Percentiles rank a stretch among this genome's conserved stretches.
Evolutionary conservation across 2,329 filamentous ascomycete species (phyloP).

Genomic region (Ophiostoma sp.): DNA sequence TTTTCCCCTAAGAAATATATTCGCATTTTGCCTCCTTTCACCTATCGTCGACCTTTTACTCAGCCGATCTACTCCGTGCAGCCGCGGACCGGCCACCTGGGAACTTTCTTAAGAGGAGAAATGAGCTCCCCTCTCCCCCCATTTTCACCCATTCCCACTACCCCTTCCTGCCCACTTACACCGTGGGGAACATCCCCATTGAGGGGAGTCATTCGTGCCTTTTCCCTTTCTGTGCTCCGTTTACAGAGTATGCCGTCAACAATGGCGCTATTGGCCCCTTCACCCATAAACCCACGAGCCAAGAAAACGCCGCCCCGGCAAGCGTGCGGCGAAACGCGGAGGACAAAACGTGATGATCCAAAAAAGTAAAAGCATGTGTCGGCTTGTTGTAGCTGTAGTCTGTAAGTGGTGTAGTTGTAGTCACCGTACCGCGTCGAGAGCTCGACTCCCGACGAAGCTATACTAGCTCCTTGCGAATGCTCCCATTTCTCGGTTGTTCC

Average conservation of each 20-base stretch:
- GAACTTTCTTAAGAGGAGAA: neutral
- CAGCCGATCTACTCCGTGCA: conserved; percentile 30
- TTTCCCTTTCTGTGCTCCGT: neutral
- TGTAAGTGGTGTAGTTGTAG: neutral
- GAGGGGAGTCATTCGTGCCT: neutral
- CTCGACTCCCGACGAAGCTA: conserved; percentile 7
- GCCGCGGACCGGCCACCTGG: conserved; percentile 28
- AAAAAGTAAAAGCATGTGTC: conserved; percentile 2
- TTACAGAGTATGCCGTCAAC: too few relatives aligned
- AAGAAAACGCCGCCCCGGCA: neutral
- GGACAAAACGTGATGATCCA: conserved; percentile 1
- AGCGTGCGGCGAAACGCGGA: conserved; percentile 26
- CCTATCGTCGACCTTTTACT: conserved; percentile 11
- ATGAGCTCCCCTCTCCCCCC: neutral
- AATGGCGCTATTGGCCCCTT: neutral
- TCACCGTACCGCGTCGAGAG: neutral
- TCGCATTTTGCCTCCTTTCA: neutral
- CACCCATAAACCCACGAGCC: neutral
- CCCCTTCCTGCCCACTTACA: conserved; percentile 8
- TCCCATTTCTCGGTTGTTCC: conserved; percentile 20
- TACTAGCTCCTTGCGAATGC: conserved; percentile 7
- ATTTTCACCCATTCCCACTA: neutral
- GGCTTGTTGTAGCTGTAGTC: neutral
- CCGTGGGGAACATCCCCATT: conserved; percentile 5
- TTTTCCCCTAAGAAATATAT: neutral